These are phyloP conservation scores for Boletus rubropictus DNA, from an alignment of 768 basidiomycete species.

Conservation along the genomic window DNA sequence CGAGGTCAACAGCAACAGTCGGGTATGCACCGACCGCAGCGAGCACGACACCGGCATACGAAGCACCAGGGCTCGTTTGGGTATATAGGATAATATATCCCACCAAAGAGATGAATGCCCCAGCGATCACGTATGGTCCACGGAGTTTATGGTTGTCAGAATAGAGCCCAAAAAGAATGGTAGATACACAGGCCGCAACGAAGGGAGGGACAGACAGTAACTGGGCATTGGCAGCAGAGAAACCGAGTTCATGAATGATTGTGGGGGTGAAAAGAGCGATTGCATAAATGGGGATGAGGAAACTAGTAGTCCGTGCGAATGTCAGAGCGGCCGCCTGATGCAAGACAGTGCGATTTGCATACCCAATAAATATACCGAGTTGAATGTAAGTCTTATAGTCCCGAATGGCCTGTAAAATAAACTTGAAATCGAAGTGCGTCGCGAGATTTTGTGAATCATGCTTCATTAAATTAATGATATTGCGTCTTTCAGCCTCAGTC, in stretches of 20 bases:
- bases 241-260: slow-evolving; percentile 47
- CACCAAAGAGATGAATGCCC: slow-evolving; percentile 39
- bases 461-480: slow-evolving; percentile 34
- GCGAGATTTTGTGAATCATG: slow-evolving; percentile 41
- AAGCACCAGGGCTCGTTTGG: slow-evolving; percentile 16
- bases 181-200: slow-evolving; percentile 40
- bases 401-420: slow-evolving; percentile 43
- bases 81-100: slow-evolving; percentile 49
- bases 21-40: slow-evolving; percentile 51
- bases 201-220: slow-evolving; percentile 48
- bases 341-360: slow-evolving; percentile 5
- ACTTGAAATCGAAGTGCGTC: slow-evolving; percentile 40
- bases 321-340: not conserved
- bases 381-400: slow-evolving; percentile 40
- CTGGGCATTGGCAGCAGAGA: slow-evolving; percentile 45
- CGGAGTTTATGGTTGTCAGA: slow-evolving; percentile 40
- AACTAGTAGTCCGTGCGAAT: slow-evolving; percentile 19
- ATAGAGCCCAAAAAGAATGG: slow-evolving; percentile 36
- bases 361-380: slow-evolving; percentile 39
- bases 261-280: slow-evolving; percentile 49
- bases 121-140: slow-evolving; percentile 46
- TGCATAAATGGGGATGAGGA: slow-evolving; percentile 43
- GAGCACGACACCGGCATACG: slow-evolving; percentile 45
- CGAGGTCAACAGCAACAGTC: slow-evolving; percentile 41
- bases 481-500: slow-evolving; percentile 37